Base-by-base conservation (phyloP, 345 rosid genomes). In the Heritiera littoralis region DNA sequence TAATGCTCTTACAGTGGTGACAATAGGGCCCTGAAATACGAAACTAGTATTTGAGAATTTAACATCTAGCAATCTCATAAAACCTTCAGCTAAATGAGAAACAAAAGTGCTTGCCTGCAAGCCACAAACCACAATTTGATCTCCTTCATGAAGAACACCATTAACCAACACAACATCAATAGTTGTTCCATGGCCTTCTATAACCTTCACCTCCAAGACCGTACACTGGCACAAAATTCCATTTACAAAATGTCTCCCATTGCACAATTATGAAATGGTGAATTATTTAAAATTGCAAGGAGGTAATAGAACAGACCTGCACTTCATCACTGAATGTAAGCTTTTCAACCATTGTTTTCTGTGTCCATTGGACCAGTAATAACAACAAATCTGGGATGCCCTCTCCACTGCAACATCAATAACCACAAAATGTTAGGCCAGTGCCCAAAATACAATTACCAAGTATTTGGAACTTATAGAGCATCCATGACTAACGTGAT, bases 121-220 rank as follows among this genome's bases (percentile, higher is more conserved):
- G 80, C 99, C 99, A 80, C 98, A 93, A 78, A 95, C 94, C 76
- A 94, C 98, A 63, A 94, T 94, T 76, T 91, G 97, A 88, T 92
- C 98, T 85, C 97, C 97, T 89, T 90, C 97, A 81, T 87, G 98
- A 59, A 94, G 97, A 78, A 87, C 92, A 56, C 99, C 97, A 72
- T 93, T 92, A 68, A 92, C 97, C 80, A 95, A 83, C 82, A 94
- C 97, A 67, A 95, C 98, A 86, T 95, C 99, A 75, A 94, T 91
- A 28, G 99, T 94, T 77, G 97, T 94, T 76, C 99, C 98, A 78
- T 87, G 94, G 73, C 98, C 99, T 88, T 96, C 99, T 66, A 92
- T 81, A 64, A 91, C 98, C 89, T 94, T 96, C 59, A 96, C 98
- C 89, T 96, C 99, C 86, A 96, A 81, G 58, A 96, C 99, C 17